These are phyloP conservation scores for Cucurbitaria berberidis DNA, from an alignment of 2,329 filamentous ascomycete species.

Conservation along the genomic window DNA sequence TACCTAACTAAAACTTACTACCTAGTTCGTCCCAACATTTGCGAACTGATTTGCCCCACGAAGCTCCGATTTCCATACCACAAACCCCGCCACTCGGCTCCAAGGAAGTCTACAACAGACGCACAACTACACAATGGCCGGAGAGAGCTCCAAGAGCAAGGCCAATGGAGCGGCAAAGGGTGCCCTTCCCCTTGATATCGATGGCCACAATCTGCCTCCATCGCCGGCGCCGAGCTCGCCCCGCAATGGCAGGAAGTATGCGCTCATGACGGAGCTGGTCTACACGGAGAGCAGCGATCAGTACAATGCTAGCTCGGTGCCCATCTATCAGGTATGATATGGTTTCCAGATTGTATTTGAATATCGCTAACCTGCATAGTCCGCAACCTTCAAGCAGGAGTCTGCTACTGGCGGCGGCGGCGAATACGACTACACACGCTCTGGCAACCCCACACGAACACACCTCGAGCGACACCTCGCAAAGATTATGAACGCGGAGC, in stretches of 20 bases:
- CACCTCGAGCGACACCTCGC: conserved; percentile 96
- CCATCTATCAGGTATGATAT: conserved; percentile 81
- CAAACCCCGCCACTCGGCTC: conserved; percentile 14
- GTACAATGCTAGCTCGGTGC: conserved; percentile 94
- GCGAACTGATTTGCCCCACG: conserved; percentile 24
- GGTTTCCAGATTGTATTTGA: too few relatives aligned
- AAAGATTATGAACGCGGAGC: conserved; percentile 97
- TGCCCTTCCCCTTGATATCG: conserved; percentile 47
- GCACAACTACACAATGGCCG: conserved; percentile 34
- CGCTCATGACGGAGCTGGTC: conserved; percentile 92
- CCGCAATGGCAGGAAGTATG: conserved; percentile 83
- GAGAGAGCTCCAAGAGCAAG: conserved; percentile 42
- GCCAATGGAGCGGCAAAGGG: conserved; percentile 49
- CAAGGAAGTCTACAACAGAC: conserved; percentile 19
- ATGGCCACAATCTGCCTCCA: conserved; percentile 49
- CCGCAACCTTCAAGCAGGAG: conserved; percentile 95
- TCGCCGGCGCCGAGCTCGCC: conserved; percentile 94
- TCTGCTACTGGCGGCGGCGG: conserved; percentile 76
- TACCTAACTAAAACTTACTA: conserved; percentile 1
- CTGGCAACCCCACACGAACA: conserved; percentile 93
- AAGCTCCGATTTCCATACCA: conserved; percentile 5
- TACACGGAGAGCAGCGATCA: conserved; percentile 97
- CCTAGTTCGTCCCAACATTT: background rate
- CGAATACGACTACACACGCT: conserved; percentile 98
- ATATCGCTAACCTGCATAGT: conserved; percentile 56